Evolutionary conservation across 345 rosid genomes (phyloP), one percentile per base, ranked within the genome.

Genomic region (Nephelium lappaceum): DNA sequence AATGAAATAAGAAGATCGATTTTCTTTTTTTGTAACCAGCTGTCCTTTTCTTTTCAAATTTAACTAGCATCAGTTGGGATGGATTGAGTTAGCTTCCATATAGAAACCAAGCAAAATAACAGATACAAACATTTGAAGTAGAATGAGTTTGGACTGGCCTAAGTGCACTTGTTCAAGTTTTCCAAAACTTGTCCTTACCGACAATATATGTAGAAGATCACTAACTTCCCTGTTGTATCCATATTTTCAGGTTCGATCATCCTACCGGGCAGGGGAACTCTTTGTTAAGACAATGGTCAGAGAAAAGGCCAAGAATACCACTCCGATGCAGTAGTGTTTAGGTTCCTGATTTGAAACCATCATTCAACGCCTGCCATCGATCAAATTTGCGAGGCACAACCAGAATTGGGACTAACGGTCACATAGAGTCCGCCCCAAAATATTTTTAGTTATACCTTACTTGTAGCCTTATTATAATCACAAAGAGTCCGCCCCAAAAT

Each of bases 261-360:
- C 98, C 23, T 96, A 94, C 63, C 91, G 98, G 79, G 98, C 98
- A 12, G 98, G 98, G 67, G 98, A 97, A 87, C 95, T 97, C 77
- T 97, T 88, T 77, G 98, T 97, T 5, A 80, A 94, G 91, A 82
- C 98, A 81, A 97, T 94, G 98, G 97, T 97, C 67, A 93, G 81
- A 85, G 97, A 91, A 82, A 93, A 81, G 81, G 80, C 82, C 1
- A 80, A 67, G 10, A 42, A 47, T 16, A 49, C 74, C 62, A 76
- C 62, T 67, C 77, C 80, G 31, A 43, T 49, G 36, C 55, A 70
- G 1, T 78, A 83, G 64, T 25, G 8, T 41, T 25, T 57, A 41
- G 79, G 27, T 64, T 18, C 21, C 65, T 36, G 10, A 57, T 19
- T 78, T 38, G 71, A 11, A 53, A 9, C 27, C 21, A 16, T 49